Evolutionary conservation across 345 rosid genomes (phyloP), one percentile per base, ranked within the genome.

Genomic region (Pistacia integerrima): DNA sequence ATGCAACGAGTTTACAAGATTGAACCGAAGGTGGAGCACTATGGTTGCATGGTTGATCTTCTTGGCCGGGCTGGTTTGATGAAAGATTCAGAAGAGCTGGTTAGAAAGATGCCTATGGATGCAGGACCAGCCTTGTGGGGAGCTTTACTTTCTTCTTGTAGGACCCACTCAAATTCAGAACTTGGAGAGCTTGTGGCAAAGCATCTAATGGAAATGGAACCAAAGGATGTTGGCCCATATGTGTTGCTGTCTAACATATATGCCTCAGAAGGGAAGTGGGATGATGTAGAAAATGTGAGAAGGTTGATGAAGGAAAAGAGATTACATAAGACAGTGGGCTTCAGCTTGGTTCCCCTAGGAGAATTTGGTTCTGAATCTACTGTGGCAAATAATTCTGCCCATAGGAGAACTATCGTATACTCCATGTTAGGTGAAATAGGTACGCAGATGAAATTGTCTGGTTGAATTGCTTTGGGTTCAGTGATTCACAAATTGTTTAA

Each of bases 31-130:
- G 49, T 76, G 20, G 89, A 86, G 67, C 97, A 87, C 64, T 84
- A 84, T 83, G 94, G 94, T 73, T 90, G 90, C 74, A 77, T 89
- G 83, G 85, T 83, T 10, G 82, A 85, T 84, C 88, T 88, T 64
- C 84, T 92, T 79, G 79, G 82, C 64, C 84, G 58, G 33, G 84
- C 85, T 54, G 92, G 91, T 68, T 76, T 90, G 79, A 74, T 65
- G 11, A 80, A 83, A 79, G 80, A 83, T 59, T 80, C 88, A 5
- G 85, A 81, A 71, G 82, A 86, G 57, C 66, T 84, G 60, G 51
- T 74, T 51, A 72, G 35, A 46, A 78, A 85, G 49, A 59, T 77
- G 14, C 79, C 83, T 11, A 75, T 20, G 10, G 80, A 77, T 54
- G 79, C 75, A 67, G 80, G 82, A 52, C 81, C 87, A 38, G 64